These are phyloP conservation scores for Aspergillus sclerotioniger DNA, from an alignment of 495 filamentous ascomycete genomes.

Conservation along the genomic window DNA sequence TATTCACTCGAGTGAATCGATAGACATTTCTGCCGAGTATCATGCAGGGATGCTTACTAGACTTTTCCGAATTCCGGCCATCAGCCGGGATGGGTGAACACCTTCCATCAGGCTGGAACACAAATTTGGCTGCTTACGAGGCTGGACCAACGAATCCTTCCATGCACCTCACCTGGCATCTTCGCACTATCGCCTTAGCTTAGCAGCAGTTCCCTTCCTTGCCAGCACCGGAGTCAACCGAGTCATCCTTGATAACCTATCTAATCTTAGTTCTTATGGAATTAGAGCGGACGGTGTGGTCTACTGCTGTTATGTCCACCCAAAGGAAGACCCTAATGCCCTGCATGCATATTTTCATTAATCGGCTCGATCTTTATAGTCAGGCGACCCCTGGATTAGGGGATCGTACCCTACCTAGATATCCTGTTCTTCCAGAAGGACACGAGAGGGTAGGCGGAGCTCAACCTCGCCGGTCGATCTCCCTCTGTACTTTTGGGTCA, in stretches of 20 bases:
- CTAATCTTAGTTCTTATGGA: neutral
- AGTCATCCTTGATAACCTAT: slow-evolving; percentile 1
- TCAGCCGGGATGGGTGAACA: neutral
- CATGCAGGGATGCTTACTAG: too few relatives aligned
- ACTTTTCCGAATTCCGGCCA: neutral
- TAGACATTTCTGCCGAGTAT: too few relatives aligned
- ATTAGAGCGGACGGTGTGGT: neutral
- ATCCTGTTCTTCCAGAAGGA: neutral
- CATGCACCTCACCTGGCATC: neutral
- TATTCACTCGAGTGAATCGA: neutral
- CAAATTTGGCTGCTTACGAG: neutral
- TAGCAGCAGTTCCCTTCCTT: neutral
- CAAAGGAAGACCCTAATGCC: neutral
- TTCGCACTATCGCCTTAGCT: neutral
- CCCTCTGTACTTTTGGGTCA: neutral
- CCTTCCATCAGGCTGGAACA: neutral
- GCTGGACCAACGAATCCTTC: neutral
- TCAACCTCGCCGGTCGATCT: neutral
- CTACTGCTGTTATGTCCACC: neutral
- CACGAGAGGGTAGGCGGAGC: neutral
- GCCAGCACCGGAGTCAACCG: neutral
- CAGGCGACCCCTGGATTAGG: neutral
- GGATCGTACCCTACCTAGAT: neutral
- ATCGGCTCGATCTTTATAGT: neutral
- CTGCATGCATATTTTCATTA: neutral